Conservation (phyloP, 2,329 filamentous ascomycete genomes). For the Sordariomycetes sp. region DNA sequence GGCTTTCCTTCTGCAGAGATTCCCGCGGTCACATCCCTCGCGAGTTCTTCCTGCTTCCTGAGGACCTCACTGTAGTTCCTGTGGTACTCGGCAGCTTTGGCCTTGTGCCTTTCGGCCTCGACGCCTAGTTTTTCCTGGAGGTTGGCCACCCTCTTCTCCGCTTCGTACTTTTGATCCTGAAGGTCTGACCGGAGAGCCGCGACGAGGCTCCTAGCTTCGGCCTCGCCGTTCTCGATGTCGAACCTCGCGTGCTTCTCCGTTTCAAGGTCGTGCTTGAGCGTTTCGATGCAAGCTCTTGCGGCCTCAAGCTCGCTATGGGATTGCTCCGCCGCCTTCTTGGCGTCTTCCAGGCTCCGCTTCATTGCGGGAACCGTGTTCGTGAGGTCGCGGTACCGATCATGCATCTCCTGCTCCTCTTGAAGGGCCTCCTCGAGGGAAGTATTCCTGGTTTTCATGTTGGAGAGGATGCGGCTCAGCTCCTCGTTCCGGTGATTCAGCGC, state of each 20-base stretch:
- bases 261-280: background rate
- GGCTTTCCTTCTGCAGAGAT: background rate
- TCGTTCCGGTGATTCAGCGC: background rate
- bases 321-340: background rate
- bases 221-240: background rate
- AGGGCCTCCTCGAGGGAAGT: background rate
- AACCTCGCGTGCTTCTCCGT: background rate
- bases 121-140: background rate
- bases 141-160: background rate
- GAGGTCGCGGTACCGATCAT: background rate
- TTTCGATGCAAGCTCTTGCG: background rate
- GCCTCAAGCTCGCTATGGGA: background rate
- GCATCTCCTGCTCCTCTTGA: background rate
- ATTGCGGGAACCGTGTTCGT: background rate
- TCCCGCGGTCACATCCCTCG: background rate
- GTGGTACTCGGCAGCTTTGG: background rate
- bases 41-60: background rate
- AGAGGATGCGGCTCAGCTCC: background rate
- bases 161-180: background rate
- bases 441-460: background rate
- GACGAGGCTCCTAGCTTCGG: background rate
- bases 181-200: background rate
- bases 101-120: background rate
- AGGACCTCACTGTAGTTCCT: background rate
- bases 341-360: background rate